Evolutionary conservation across 192 early-diverging fungal species (phyloP), one percentile per base, ranked within the genome.

Genomic region (Coemansia reversa): DNA sequence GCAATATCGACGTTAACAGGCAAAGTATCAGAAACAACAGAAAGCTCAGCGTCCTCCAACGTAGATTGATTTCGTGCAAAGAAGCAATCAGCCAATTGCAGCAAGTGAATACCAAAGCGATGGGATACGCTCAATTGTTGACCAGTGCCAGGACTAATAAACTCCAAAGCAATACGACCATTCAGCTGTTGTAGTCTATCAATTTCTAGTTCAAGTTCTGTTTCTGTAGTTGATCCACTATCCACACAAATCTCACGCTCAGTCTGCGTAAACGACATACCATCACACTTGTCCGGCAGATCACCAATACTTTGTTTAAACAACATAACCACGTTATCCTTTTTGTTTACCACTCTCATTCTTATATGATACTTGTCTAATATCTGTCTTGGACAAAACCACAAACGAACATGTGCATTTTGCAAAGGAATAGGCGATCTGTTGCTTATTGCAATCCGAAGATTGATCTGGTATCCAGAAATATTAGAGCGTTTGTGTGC

Each of bases 91-190:
- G 65, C 18, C 14, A 80, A 59, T 35, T 80, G 72, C 49, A 67
- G 20, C 27, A 71, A 12, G 1, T 65, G 72, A 42, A 80, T 58
- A 1, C 77, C 77, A 61, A 80, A 80, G 6, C 62, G 33, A 18
- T 80, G 65, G 35, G 11, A 19, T 5, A 80, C 69, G 0, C 32
- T 33, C n/a, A 80, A 60, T 24, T 52, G n/a, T 5, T 39, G 54
- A 24, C 72, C 72, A 7, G 77, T 75, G 1, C 77, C 77, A 9
- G 77, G 77, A 52, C 72, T 75, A 14, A 18, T 52, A 48, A 80
- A 80, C 32, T 65, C 65, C 50, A 75, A 53, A 4, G 65, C n/a
- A 52, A 80, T 74, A 9, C 47, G 45, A n/a, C 72, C 66, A n/a
- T 55, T 45, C 18, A 80, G 33, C 29, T 72, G 72, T 7, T 27